Base-by-base conservation (phyloP, 2,329 filamentous ascomycete species). In the Ophiobolus disseminans region DNA sequence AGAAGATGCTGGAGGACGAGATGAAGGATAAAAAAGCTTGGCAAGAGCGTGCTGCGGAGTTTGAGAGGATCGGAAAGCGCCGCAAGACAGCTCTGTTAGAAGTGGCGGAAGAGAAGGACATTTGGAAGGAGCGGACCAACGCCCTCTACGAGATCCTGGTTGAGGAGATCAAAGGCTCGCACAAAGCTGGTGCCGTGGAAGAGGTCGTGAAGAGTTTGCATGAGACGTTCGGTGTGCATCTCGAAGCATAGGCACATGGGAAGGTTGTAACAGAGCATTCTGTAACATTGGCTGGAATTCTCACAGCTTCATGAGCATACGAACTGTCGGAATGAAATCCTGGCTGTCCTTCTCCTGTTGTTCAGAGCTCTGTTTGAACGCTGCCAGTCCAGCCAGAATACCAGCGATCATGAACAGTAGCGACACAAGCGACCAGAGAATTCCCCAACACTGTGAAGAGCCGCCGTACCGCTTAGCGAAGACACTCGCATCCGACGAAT, bases 401-500 rank as follows among this genome's bases (percentile, higher is more conserved):
- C 85, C 88, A 11, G 78, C 78, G 5, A 85, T 82, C 86, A 92
- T 90, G 68, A 93, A 86, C 0, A 81, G 54, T 19, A 91, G 65
- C 0, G 87, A 89, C 43, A 93, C 82, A 41, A 92, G 75, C 40
- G 84, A 87, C 89, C 89, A 93, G 43, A 91, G 82, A 11, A 91
- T 78, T 7, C 89, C 89, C 89, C 89, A 91, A 78, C 88, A 91
- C 65, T 88, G 86, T 1, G 87, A 90, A 0, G 87, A 91, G 26
- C 89, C 89, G 9, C 89, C 89, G 60, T 92, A 92, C 17, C 85
- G 80, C 73, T 90, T 80, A 6, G 89, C 88, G 61, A 92, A 92
- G 22, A 91, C 87, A 58, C 86, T 89, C 5, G 89, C 88, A 66
- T 93, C 89, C 4, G 88, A 91, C 17, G 81, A 85, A 71, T 92